These are phyloP conservation scores for Yamadazyma akitaensis DNA, from an alignment of 805 yeast genomes.

Conservation along the genomic window DNA sequence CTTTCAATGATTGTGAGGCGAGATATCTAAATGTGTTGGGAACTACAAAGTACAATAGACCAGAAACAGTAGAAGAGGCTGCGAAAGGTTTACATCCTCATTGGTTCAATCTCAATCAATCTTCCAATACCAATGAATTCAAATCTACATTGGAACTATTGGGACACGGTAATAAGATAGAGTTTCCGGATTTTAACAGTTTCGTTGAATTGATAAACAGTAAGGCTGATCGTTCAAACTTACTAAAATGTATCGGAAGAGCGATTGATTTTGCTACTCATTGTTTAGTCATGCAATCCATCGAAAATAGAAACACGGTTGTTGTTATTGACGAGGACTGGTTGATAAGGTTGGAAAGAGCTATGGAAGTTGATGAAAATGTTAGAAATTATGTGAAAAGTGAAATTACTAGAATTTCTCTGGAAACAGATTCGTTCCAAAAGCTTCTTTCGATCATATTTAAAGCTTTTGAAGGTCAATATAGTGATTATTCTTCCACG, in stretches of 20 bases:
- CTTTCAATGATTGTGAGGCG: constrained; percentile 65
- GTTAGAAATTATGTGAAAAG: constrained; percentile 35
- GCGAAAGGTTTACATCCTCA: constrained; percentile 77
- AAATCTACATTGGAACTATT: constrained; percentile 44
- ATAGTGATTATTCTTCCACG: constrained; percentile 11
- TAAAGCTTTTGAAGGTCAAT: constrained; percentile 31
- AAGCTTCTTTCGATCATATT: constrained; percentile 28
- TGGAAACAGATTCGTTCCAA: constrained; percentile 11
- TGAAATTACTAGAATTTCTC: constrained; percentile 18
- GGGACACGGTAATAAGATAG: constrained; percentile 35
- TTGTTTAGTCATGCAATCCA: constrained; percentile 63
- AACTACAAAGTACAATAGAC: constrained; percentile 50
- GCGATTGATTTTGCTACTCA: constrained; percentile 55
- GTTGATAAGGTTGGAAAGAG: constrained; percentile 65
- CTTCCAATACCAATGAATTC: constrained; percentile 43
- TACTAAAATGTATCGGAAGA: constrained; percentile 16
- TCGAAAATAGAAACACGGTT: constrained; percentile 49
- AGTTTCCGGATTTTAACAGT: constrained; percentile 55
- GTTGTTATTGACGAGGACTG: constrained; percentile 71
- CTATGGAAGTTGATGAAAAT: constrained; percentile 56
- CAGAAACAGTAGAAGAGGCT: constrained; percentile 81
- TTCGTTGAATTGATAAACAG: constrained; percentile 26
- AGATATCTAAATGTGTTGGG: constrained; percentile 68
- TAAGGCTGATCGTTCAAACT: constrained; percentile 17
- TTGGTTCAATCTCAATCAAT: constrained; percentile 58